Base-by-base conservation (phyloP, 2,329 filamentous ascomycete species). In the Zalaria obscura region DNA sequence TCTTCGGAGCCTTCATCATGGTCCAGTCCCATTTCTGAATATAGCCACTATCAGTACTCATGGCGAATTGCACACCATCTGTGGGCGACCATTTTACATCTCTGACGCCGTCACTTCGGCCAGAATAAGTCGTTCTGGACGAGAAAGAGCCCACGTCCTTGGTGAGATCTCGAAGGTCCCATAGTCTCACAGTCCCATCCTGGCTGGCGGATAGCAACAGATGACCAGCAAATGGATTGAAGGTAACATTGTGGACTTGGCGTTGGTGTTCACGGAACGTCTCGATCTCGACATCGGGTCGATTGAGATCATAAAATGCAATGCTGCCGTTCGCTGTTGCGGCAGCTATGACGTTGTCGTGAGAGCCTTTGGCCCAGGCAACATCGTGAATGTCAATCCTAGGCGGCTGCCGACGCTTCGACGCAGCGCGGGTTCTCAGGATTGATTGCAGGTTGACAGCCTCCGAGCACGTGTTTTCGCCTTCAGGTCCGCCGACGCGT, bases 61-160 rank as follows among this genome's bases (percentile, higher is more conserved):
- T 73, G 5, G 76, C 76, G 55, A 80, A 79, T 50, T 76, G 68
- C 42, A 74, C 63, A 10, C 70, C 73, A 49, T 79, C 74, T 5
- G 66, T 73, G 5, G 76, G 76, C 29, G 75, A 79, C 76, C 76
- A 80, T 49, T 73, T 70, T 44, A 80, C 68, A 52, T 80, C 75
- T 38, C 77, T 67, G 28, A 80, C 70, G 34, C 72, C 73, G 48
- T 76, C 73, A 48, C 69, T 76, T 50, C 75, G 70, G 29, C 73
- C 72, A 35, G 66, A 63, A 51, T 69, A 78, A 40, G 66, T 66
- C 46, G 69, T 61, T 50, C 68, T 69, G 53, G 73, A 78, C 34
- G 67, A 66, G 48, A 73, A 71, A 8, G 54, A 70, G 49, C 67
- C 68, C 38, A 66, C 62, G 32, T 69, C 65, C 50, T 67, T 64